Evolutionary conservation across 768 basidiomycete genomes (phyloP), one percentile per base, ranked within the genome.

Genomic region (Coprinopsis sp.): DNA sequence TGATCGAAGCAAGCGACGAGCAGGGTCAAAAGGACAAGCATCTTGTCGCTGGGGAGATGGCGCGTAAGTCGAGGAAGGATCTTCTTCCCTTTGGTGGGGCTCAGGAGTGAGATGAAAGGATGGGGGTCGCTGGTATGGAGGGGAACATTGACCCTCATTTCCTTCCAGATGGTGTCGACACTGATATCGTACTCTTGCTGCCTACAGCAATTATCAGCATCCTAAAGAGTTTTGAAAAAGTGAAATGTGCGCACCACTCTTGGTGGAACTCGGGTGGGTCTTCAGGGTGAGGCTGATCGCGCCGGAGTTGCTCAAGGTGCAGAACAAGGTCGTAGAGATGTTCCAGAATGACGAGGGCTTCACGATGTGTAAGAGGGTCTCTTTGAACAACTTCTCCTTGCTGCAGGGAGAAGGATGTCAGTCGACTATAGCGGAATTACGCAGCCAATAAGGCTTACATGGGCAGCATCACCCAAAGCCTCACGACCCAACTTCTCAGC

Each of bases 1-100:
- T 97, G 93, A 49, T 78, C 81, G 70, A 97, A 98, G 58, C 91
- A 95, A 0, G 94, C 94, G 38, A 96, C 84, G 28, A 98, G 77
- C 21, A 98, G 82, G 1, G 93, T 96, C 33, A 97, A 70, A 21
- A 97, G 70, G 4, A 90, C 92, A 30, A 91, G 78, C 76, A 91
- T 84, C 60, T 87, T 84, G 38, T 85, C 72, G 25, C 79, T 75
- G 51, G 78, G 77, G 14, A 98, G 77, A 55, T 92, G 87, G 16
- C 94, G 84, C 8, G 91, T 83, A 12, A 93, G 78, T 36, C 96
- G 84, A 3, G 92, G 88, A 11, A 99, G 73, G 21, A 99, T 76
- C 51, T 84, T 84, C 71, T 97, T 98, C 47, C 96, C 96, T 66
- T 99, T 99, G 55, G 79, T 78, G 3, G 90, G 84, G 16, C 76